phyloP scores from a whole-genome alignment of 345 rosid genomes.

The Sisymbrium irio region DNA sequence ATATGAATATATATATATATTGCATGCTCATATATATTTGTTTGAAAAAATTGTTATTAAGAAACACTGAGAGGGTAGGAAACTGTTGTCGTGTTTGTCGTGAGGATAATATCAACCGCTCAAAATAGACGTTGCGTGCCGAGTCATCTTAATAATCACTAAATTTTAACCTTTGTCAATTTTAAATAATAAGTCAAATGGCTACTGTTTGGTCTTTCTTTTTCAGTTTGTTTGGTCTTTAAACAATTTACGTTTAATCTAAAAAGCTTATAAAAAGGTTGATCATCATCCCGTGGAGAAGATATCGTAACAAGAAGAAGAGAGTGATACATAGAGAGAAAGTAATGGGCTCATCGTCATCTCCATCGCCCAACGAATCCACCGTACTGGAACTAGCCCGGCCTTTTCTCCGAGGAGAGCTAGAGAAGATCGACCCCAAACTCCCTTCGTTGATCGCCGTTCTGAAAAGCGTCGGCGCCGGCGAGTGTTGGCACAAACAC shows the following conservation, averaged over 20 bases:
- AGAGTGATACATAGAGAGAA: not conserved
- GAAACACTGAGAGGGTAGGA: not conserved
- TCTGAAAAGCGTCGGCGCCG: constrained; percentile 86
- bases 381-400: constrained; percentile 56
- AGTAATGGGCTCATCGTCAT: constrained; percentile 29
- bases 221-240: not conserved
- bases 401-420: constrained; percentile 93
- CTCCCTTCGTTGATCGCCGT: constrained; percentile 65
- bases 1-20: not conserved
- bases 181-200: not conserved
- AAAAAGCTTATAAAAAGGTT: not conserved
- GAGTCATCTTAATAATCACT: not conserved
- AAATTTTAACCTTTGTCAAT: not conserved
- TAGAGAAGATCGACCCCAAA: constrained; percentile 54
- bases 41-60: not conserved
- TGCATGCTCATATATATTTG: not conserved
- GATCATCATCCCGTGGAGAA: not conserved
- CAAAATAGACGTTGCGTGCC: not conserved
- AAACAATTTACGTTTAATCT: not conserved
- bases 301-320: not conserved
- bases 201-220: not conserved
- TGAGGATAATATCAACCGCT: no score
- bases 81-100: not conserved
- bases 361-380: constrained; percentile 5
- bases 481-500: constrained; percentile 99